Evolutionary conservation across 2,329 filamentous ascomycete species (phyloP), one percentile per base, ranked within the genome.

Genomic region (Colletotrichum cuscutae): DNA sequence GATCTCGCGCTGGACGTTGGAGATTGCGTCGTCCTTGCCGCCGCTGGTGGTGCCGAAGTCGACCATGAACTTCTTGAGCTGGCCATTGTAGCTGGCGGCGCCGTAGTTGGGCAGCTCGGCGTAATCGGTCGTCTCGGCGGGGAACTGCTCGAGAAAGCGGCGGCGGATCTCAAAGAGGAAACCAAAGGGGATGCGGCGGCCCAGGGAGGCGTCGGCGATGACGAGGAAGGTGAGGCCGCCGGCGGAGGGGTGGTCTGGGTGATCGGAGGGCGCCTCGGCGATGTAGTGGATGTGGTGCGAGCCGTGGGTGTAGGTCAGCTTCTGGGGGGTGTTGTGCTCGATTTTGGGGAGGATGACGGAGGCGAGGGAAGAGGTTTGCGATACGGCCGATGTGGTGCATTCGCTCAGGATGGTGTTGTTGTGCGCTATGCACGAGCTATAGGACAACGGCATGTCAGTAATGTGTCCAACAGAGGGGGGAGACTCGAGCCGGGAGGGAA

Each of bases 341-440:
- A 99, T 97, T 83, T 98, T 98, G 71, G 97, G 97, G 57, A 99
- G 94, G 86, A 99, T 95, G 78, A 98, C 88, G 57, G 95, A 97
- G 77, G 96, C 95, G 78, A 98, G 93, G 13, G 93, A 95, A 5
- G 95, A 95, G 70, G 94, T 94, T 77, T 94, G 91, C 54, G 93
- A 94, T 11, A 93, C 92, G 74, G 95, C 93, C 2, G 95, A 95
- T 42, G 94, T 92, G 61, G 95, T 97, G 86, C 97, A 96, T 86
- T 99, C 97, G 79, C 94, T 87, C 74, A 99, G 92, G 84, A 99
- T 98, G 58, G 95, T 98, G 68, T 91, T 94, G 80, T 97, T 93
- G 85, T 98, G 92, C 63, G 97, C 95, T 83, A 99, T 97, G 86
- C 97, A 98, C 77, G 95, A 92, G 86, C 95, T 98, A 79, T 28